phyloP scores from a whole-genome alignment of 2,329 filamentous ascomycete species.

The Apiospora aurea region DNA sequence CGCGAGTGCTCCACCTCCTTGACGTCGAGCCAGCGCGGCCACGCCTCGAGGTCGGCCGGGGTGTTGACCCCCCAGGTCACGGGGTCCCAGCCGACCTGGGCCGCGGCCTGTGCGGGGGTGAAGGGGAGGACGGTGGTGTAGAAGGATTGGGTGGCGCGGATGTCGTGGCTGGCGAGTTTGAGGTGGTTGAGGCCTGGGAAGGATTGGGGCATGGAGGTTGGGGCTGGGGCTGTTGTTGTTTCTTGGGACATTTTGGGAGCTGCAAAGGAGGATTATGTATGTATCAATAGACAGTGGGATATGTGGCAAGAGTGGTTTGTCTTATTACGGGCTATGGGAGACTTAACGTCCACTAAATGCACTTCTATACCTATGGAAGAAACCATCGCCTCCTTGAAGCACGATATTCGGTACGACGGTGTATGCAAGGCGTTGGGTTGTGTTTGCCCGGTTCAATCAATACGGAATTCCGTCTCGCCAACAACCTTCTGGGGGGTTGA shows the following conservation, averaged over 20 bases:
- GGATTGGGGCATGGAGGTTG: neutral
- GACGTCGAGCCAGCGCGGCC: constrained; percentile 5
- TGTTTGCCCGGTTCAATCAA: neutral
- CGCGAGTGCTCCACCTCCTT: constrained; percentile 5
- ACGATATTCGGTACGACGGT: neutral
- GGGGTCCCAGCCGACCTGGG: constrained; percentile 19
- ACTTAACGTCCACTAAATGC: neutral
- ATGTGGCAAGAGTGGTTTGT: neutral
- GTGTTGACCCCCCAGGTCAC: constrained; percentile 16
- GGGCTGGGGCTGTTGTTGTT: neutral
- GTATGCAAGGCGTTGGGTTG: neutral
- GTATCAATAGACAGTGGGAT: too few species aligned
- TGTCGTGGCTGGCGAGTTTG: constrained; percentile 1
- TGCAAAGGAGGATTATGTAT: too few species aligned
- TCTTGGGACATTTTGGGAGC: neutral
- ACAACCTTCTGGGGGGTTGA: neutral
- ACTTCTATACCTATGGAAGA: neutral
- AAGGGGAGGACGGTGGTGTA: constrained; percentile 22
- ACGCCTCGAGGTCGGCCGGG: constrained; percentile 11
- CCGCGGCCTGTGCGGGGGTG: neutral
- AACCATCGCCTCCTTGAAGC: neutral
- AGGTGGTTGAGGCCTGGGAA: constrained; percentile 10
- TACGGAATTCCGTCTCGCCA: neutral
- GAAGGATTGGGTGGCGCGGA: neutral
- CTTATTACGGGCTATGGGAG: too few species aligned